Conservation (phyloP, 2,329 filamentous ascomycete genomes). For the Cordyceps farinosa region DNA sequence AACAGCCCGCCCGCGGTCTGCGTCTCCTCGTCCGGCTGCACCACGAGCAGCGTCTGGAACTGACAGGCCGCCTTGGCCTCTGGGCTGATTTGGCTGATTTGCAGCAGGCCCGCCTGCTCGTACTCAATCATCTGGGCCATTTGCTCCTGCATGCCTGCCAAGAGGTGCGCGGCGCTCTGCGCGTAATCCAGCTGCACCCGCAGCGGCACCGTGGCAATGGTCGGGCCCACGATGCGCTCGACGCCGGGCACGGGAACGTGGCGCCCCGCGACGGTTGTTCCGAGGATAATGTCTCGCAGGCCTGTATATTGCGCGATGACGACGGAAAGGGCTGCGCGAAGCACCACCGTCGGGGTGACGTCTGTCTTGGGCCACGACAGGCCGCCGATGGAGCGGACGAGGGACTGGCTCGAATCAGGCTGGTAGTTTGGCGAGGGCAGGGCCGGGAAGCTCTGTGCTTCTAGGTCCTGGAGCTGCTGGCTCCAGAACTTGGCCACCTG, state of each 20-base stretch:
- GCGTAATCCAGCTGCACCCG: constrained; percentile 19
- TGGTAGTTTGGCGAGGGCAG: constrained; percentile 4
- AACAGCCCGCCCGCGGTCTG: neutral
- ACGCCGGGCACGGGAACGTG: constrained; percentile 27
- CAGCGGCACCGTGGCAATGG: constrained; percentile 28
- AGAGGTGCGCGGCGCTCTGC: neutral
- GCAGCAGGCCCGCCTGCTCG: constrained; percentile 30
- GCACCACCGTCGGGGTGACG: constrained; percentile 23
- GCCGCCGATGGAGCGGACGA: constrained; percentile 2
- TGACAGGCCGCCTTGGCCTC: constrained; percentile 14
- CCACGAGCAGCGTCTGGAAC: constrained; percentile 22
- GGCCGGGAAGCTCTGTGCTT: neutral
- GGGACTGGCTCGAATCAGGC: constrained; percentile 15
- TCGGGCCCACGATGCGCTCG: constrained; percentile 27
- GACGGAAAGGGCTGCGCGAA: constrained; percentile 30
- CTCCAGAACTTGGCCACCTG: neutral
- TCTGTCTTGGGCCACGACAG: constrained; percentile 1
- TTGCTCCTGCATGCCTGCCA: constrained; percentile 24
- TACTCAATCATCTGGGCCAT: constrained; percentile 26
- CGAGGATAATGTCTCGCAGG: constrained; percentile 31
- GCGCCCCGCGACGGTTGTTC: constrained; percentile 26
- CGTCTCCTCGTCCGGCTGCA: constrained; percentile 18
- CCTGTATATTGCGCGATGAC: constrained; percentile 35
- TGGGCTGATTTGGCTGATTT: constrained; percentile 24
- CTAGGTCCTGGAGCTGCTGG: neutral